These are phyloP conservation scores for Colletotrichum sp. DNA, from an alignment of 2,329 filamentous ascomycete species.

Conservation along the genomic window DNA sequence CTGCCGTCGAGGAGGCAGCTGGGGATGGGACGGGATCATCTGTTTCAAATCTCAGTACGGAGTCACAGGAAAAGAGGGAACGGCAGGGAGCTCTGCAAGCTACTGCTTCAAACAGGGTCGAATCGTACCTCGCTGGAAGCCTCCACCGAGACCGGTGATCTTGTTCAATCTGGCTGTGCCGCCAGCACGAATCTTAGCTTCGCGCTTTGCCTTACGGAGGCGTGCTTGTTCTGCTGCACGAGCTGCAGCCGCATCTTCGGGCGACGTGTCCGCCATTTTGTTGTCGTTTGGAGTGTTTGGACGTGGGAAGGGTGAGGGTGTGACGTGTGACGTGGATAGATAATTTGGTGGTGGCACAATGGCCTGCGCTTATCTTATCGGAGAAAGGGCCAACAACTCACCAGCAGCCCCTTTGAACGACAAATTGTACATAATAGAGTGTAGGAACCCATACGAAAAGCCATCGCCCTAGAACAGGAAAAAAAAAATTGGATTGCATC, in stretches of 20 bases:
- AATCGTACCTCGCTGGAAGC: conserved; percentile 48
- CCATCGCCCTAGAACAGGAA: not conserved
- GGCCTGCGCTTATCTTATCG: conserved; percentile 23
- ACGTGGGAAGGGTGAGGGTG: not conserved
- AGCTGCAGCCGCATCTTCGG: conserved; percentile 55
- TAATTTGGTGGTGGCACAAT: not conserved
- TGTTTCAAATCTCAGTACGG: not conserved
- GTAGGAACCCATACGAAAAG: not conserved
- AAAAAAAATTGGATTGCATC: not conserved
- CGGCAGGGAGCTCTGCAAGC: not conserved
- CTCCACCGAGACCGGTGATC: conserved; percentile 75
- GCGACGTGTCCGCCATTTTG: conserved; percentile 45
- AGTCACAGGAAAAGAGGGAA: not conserved
- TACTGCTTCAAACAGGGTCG: not conserved
- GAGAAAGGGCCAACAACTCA: not conserved
- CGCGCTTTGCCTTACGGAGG: conserved; percentile 78
- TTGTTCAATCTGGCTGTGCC: conserved; percentile 74
- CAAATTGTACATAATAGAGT: not conserved
- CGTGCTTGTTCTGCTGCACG: conserved; percentile 71
- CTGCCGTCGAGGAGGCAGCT: conserved; percentile 3
- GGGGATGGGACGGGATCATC: not conserved
- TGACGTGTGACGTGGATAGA: conserved; percentile 15
- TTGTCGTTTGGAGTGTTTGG: not conserved
- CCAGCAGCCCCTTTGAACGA: not conserved
- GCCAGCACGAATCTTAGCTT: conserved; percentile 78